Conservation (phyloP, 2,329 filamentous ascomycete species). For the Penicillium sp. region DNA sequence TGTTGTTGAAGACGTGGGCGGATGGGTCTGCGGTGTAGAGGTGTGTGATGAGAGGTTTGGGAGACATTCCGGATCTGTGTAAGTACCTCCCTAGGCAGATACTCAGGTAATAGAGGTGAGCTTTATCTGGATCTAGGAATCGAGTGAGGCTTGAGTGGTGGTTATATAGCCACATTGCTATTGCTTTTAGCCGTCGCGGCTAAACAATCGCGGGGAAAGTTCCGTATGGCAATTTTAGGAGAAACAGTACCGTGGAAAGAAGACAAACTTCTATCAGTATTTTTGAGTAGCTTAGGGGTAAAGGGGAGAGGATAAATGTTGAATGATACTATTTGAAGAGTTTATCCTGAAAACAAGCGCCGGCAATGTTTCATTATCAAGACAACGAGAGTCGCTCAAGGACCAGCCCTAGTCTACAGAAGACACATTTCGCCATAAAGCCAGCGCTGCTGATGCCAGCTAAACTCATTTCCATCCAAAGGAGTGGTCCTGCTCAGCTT, state of each 20-base stretch:
- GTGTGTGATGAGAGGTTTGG: constrained; percentile 66
- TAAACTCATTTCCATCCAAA: background rate
- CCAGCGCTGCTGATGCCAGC: background rate
- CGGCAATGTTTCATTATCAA: background rate
- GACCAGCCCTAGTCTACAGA: background rate
- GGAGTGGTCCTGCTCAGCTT: constrained; percentile 14
- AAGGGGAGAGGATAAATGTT: background rate
- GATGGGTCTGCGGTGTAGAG: constrained; percentile 79
- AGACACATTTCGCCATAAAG: background rate
- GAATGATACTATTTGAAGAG: background rate
- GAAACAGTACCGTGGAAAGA: background rate
- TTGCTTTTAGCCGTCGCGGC: background rate
- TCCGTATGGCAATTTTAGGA: background rate
- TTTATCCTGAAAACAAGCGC: background rate
- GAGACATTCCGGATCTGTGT: constrained; percentile 5
- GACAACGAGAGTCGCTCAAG: background rate
- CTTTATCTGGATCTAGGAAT: too few species aligned
- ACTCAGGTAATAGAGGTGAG: too few species aligned
- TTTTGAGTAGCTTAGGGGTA: background rate
- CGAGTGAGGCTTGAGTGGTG: too few species aligned
- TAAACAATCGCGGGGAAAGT: background rate
- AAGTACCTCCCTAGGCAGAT: too few species aligned
- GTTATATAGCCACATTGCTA: too few species aligned
- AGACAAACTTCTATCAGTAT: background rate
- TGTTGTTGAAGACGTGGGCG: constrained; percentile 74